Evolutionary conservation across 2,329 filamentous ascomycete genomes (phyloP), one percentile per base, ranked within the genome.

Genomic region (Colletotrichum euphorbiae): DNA sequence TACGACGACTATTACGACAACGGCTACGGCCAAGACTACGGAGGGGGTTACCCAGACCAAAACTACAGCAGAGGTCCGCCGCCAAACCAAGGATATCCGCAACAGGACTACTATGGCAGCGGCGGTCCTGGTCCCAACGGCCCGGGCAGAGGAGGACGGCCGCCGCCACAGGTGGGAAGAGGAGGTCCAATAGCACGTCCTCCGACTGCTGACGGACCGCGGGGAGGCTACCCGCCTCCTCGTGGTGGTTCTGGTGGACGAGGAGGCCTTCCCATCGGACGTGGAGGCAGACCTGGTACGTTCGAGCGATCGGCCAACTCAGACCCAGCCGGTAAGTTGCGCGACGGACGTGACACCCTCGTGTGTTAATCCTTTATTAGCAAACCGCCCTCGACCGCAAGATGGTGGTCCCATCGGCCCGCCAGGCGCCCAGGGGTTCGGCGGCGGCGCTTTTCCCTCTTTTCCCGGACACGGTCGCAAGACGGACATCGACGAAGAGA

Each of bases 1-100:
- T 80, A 83, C 67, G 82, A 81, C 21, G 80, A 82, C 52, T 82
- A 83, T 17, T 79, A 80, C 28, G 80, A 81, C 57, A 79, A 79
- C 6, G 72, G 71, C n/a, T 73, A 79, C 50, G 76, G 72, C 2
- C 80, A 82, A 69, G 79, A 77, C 21, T 80, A 81, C 51, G 78
- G 77, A 59, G 76, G 72, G 60, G 80, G 82, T 40, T 82, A 84
- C 71, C 79, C 80, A 58, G 81, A 83, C 51, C 79, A 79, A 63
- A 80, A 79, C 69, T 87, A 85, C 69, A 80, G 77, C 50, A 80
- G 81, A 74, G 80, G 80, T 19, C 55, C 62, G 38, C 78, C 76
- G 12, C 78, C 80, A 13, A 77, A 76, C 24, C 76, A 77, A 70
- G 75, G 74, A 40, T 82, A 82, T 60, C 80, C 79, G 4, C 80